Conservation (phyloP, 768 basidiomycete species). For the Lactarius akahatsu region DNA sequence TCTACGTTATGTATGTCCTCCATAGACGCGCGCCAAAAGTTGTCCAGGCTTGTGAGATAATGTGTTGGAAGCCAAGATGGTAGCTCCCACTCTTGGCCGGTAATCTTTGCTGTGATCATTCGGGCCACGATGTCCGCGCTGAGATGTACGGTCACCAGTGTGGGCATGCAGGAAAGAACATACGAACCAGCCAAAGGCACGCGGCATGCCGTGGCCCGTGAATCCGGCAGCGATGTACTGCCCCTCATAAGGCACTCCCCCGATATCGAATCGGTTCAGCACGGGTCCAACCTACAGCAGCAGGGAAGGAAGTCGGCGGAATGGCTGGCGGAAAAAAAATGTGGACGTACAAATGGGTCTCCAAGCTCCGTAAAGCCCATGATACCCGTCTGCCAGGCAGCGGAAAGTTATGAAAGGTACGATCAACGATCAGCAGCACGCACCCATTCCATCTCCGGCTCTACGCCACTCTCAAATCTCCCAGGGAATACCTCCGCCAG, state of each 20-base stretch:
- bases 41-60: constrained; percentile 34
- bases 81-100: constrained; percentile 44
- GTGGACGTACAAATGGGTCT: constrained; percentile 63
- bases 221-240: constrained; percentile 76
- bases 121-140: constrained; percentile 63
- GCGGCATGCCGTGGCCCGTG: constrained; percentile 79
- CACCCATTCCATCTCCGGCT: constrained; percentile 84
- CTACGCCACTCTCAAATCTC: constrained; percentile 46
- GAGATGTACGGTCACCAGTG: constrained; percentile 5
- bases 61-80: constrained; percentile 63
- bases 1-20: background rate
- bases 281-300: constrained; percentile 61
- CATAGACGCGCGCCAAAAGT: background rate
- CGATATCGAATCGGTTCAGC: constrained; percentile 33
- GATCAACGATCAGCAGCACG: constrained; percentile 26
- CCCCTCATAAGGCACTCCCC: constrained; percentile 41
- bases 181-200: constrained; percentile 65
- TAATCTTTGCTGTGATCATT: constrained; percentile 55
- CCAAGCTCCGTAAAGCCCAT: constrained; percentile 67
- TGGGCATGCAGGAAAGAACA: background rate
- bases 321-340: background rate
- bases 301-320: background rate
- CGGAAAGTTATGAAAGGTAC: background rate
- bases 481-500: constrained; percentile 57
- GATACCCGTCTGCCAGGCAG: constrained; percentile 63